Base-by-base conservation (phyloP, 495 filamentous ascomycete species). In the Xylaria curta region DNA sequence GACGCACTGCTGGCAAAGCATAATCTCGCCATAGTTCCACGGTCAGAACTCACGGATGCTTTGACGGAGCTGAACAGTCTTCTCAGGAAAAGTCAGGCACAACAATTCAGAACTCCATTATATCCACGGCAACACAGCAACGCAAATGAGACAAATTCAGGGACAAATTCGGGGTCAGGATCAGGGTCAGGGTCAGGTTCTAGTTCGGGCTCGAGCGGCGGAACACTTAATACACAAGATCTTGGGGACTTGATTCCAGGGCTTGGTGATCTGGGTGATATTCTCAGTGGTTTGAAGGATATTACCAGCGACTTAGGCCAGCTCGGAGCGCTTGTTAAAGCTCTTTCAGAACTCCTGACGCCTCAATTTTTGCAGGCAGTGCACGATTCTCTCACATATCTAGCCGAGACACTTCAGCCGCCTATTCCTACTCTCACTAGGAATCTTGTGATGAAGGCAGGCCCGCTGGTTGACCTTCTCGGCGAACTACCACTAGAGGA, bases 21-120 rank as follows among this genome's bases (percentile, higher is more conserved):
- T 64, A 78, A 80, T 53, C 68, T 81, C 17, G 80, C 78, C 36
- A 72, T 81, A 56, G 80, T 81, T 8, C 80, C 80, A 51, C 75
- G 78, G 33, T 76, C 78, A 66, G 78, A 81, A 31, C 78, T 81
- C 31, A 79, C 80, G 49, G 80, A 81, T 68, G 78, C 78, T 6
- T 49, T 81, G 67, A 80, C 76, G 9, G 80, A 81, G 63, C 76
- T 81, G 69, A 81, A 78, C 54, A 74, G 71, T 47, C 69, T 81
- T 56, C 75, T 81, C 13, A 75, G 75, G 67, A 77, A 73, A 54
- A 79, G 76, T 53, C 73, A 77, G 31, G 70, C 69, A 38, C 70
- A 78, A 17, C 75, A 77, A 66, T 71, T 77, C 38, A 77, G 72
- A 19, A 73, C 56, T 12, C 69, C 74, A 47, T 61, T 75, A 70